Base-by-base conservation (phyloP, 1,284 basidiomycete genomes). In the Lentinula novae-zelandiae region DNA sequence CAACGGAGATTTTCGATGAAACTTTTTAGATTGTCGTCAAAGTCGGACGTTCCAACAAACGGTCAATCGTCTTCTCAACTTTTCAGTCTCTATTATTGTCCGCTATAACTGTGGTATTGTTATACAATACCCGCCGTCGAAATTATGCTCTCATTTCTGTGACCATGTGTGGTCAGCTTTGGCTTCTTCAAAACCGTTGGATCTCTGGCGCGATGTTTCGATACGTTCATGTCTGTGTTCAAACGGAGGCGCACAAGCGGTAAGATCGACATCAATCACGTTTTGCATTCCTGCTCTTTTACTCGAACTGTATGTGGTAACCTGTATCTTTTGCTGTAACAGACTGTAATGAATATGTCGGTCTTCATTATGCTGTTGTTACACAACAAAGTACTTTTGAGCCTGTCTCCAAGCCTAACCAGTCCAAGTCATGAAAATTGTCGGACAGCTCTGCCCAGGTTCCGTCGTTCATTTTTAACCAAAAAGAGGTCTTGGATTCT, bases 1-100 rank as follows among this genome's bases (percentile, higher is more conserved):
- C 69, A 89, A 88, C 75, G 88, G 88, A 71, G 89, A 89, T 76
- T 89, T 85, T 68, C 84, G 84, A 78, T 86, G 74, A 84, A 57
- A 57, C 72, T 36, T 15, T 38, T 7, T 42, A 38, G 42, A 33
- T 44, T 22, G 50, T 31, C 34, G 36, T 7, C 48, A 34, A 46
- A 17, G 34, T 53, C 71, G 69, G 71, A 72, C 69, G 72, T 72
- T 78, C 72, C 70, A 66, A 74, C 70, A 65, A 71, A 76, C 76
- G 79, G 78, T 80, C 75, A 7, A 75, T 72, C 74, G 27, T 73
- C 74, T 71, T 73, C 40, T 34, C 55, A 44, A 51, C 46, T 57
- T 53, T 39, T 57, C 33, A 55, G 34, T 60, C 50, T 48, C 34
- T 55, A 12, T 72, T 72, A 73, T 71, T 74, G 73, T 74, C 72